phyloP scores from a whole-genome alignment of 1,284 basidiomycete species.

The Phellinidium pouzarii region DNA sequence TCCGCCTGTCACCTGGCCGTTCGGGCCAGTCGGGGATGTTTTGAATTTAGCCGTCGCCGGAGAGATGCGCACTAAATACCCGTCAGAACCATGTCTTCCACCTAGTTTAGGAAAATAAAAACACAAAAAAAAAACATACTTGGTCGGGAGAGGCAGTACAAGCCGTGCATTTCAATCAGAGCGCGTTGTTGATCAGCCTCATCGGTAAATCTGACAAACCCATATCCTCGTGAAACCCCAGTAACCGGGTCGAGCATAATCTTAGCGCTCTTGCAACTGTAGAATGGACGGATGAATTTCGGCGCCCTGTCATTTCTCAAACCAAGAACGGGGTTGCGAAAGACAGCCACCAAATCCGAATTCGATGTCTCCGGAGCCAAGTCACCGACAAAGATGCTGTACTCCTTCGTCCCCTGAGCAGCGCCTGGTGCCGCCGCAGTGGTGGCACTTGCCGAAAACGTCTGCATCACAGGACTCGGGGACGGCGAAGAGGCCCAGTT shows the following conservation, averaged over 20 bases:
- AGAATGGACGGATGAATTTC: constrained; percentile 78
- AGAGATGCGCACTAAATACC: constrained; percentile 70
- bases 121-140: constrained; percentile 43
- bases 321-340: constrained; percentile 77
- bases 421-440: constrained; percentile 35
- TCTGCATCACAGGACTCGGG: constrained; percentile 33
- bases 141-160: constrained; percentile 78
- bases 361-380: constrained; percentile 86
- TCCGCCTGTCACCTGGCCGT: constrained; percentile 27
- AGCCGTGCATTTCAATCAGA: constrained; percentile 83
- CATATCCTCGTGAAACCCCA: constrained; percentile 84
- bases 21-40: constrained; percentile 37
- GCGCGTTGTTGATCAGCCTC: constrained; percentile 84
- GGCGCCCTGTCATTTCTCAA: constrained; percentile 74
- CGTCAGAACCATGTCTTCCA: constrained; percentile 26
- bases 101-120: constrained; percentile 15
- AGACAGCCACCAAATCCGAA: constrained; percentile 83
- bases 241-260: constrained; percentile 88
- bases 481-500: constrained; percentile 74
- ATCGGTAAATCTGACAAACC: constrained; percentile 84
- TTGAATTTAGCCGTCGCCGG: constrained; percentile 86
- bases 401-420: constrained; percentile 60
- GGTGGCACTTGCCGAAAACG: constrained; percentile 31
- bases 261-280: constrained; percentile 88
- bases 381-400: constrained; percentile 88